Evolutionary conservation across 2,329 filamentous ascomycete genomes (phyloP).

Genomic region (Cladosporium sp.): DNA sequence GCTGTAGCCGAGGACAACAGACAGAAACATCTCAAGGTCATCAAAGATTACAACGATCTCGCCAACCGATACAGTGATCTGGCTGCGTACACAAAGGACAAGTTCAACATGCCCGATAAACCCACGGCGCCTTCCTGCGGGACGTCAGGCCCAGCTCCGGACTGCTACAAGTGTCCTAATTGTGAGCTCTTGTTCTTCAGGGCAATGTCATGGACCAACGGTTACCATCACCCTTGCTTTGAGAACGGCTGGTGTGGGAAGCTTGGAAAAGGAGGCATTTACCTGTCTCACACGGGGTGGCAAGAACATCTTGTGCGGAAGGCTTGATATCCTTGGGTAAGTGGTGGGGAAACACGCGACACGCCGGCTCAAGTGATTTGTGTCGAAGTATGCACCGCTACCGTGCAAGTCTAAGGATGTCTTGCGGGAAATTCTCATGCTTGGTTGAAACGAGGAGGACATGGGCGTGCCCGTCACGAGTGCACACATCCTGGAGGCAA

Average conservation of each 20-base stretch:
- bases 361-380: too few relatives aligned
- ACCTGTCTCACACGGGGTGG: not conserved
- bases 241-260: not conserved
- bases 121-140: not conserved
- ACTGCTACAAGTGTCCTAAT: not conserved
- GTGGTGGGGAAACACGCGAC: not conserved
- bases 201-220: not conserved
- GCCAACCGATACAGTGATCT: too few relatives aligned
- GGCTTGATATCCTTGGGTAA: not conserved
- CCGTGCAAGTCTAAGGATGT: too few relatives aligned
- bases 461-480: too few relatives aligned
- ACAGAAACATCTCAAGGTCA: not conserved
- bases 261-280: not conserved
- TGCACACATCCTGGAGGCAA: not conserved
- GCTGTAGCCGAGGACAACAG: not conserved
- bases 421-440: not conserved
- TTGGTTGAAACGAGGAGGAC: not conserved
- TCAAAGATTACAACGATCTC: not conserved
- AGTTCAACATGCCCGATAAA: not conserved
- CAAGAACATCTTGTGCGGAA: not conserved
- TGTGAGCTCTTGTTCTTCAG: not conserved
- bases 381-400: not conserved
- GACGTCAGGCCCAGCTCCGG: not conserved
- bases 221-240: not conserved
- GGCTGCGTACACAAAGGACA: not conserved